Conservation (phyloP, 2,329 filamentous ascomycete species). For the Tetracladium maxilliforme region DNA sequence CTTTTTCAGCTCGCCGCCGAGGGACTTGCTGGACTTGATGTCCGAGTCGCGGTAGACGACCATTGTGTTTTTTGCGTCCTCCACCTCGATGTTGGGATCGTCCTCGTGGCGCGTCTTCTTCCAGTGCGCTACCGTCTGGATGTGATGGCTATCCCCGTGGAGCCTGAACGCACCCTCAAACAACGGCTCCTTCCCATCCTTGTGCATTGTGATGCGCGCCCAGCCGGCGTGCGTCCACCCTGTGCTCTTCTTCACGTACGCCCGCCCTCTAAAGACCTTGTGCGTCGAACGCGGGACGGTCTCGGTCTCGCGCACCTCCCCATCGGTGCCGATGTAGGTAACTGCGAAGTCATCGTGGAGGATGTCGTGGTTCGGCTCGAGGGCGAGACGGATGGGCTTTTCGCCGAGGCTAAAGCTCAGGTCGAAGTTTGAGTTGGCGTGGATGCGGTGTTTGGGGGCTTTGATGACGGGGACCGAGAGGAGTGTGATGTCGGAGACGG, state of each 20-base stretch:
- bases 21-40: constrained; percentile 30
- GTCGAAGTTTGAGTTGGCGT: constrained; percentile 73
- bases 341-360: constrained; percentile 63
- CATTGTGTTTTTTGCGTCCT: constrained; percentile 64
- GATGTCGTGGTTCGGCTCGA: constrained; percentile 87
- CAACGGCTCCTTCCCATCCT: constrained; percentile 63
- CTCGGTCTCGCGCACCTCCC: constrained; percentile 51
- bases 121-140: constrained; percentile 66
- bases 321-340: constrained; percentile 57
- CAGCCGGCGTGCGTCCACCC: constrained; percentile 74
- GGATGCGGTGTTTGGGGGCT: constrained; percentile 63
- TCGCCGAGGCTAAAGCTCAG: constrained; percentile 61
- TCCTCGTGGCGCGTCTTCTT: constrained; percentile 52
- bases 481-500: constrained; percentile 57
- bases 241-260: constrained; percentile 51
- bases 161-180: constrained; percentile 87
- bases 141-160: constrained; percentile 70
- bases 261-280: constrained; percentile 69
- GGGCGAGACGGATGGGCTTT: constrained; percentile 60
- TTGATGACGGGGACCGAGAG: constrained; percentile 65
- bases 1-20: constrained; percentile 32
- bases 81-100: constrained; percentile 45
- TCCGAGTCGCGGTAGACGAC: constrained; percentile 88
- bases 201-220: constrained; percentile 66
- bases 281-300: constrained; percentile 58